phyloP scores from a whole-genome alignment of 116 monocot genomes.

The Papilionanthe hybrid region DNA sequence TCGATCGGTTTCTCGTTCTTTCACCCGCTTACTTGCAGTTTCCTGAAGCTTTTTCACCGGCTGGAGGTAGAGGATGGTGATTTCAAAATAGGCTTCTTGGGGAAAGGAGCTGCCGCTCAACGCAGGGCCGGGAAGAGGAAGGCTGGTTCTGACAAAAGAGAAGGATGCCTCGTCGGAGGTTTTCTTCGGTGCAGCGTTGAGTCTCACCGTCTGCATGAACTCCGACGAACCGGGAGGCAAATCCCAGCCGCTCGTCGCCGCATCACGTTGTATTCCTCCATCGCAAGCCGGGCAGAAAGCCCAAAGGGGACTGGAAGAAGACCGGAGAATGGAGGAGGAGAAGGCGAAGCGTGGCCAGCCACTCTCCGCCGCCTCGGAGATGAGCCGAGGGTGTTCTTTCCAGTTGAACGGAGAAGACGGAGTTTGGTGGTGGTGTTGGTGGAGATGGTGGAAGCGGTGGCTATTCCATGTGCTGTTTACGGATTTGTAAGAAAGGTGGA shows the following conservation, averaged over 20 bases:
- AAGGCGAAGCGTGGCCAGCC: conserved; percentile 80
- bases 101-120: conserved; percentile 47
- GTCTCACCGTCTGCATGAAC: conserved; percentile 65
- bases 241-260: conserved; percentile 31
- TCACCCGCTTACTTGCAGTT: conserved; percentile 14
- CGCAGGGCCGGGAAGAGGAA: conserved; percentile 74
- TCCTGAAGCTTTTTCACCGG: conserved; percentile 4
- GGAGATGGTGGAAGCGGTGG: conserved; percentile 23
- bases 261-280: conserved; percentile 11
- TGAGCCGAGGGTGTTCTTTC: conserved; percentile 55
- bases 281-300: conserved; percentile 29
- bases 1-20: conserved; percentile 26
- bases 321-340: neutral
- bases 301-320: conserved; percentile 10
- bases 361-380: conserved; percentile 44
- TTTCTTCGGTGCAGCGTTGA: conserved; percentile 22
- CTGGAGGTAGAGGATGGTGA: conserved; percentile 51
- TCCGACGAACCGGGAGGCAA: conserved; percentile 40
- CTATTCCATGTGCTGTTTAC: neutral
- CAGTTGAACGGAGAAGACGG: conserved; percentile 35
- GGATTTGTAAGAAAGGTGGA: conserved; percentile 12
- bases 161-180: neutral
- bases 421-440: neutral
- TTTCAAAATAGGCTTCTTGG: conserved; percentile 82
- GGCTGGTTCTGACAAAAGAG: conserved; percentile 29